phyloP scores from a whole-genome alignment of 106 monocot species.

The Agapanthus africanus region DNA sequence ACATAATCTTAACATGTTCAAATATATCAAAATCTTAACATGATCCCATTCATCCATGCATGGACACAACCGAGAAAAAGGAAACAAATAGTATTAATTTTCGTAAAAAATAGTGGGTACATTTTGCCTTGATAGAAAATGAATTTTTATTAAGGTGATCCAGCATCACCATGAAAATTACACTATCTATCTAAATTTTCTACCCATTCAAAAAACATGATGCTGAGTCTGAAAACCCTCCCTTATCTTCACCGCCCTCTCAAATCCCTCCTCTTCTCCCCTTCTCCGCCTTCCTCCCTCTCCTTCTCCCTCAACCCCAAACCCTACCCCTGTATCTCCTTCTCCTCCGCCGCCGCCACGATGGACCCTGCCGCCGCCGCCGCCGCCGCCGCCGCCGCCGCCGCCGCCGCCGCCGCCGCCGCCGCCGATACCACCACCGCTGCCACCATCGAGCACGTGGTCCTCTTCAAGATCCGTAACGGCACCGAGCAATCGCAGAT shows the following conservation, averaged over 20 bases:
- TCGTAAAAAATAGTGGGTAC: too few species aligned
- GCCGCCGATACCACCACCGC: constrained; percentile 11
- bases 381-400: constrained; percentile 36
- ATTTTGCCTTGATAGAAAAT: too few species aligned
- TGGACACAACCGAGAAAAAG: too few species aligned
- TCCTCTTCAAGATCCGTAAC: constrained; percentile 73
- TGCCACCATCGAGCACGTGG: constrained; percentile 70
- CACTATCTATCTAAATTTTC: too few species aligned
- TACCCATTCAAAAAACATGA: constrained; percentile 8
- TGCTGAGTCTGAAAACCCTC: constrained; percentile 38
- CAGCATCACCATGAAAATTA: too few species aligned
- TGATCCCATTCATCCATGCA: too few species aligned
- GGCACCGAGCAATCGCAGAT: constrained; percentile 32
- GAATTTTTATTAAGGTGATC: too few species aligned
- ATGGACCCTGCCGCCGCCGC: constrained; percentile 1
- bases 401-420: constrained; percentile 10
- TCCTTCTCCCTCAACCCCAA: constrained; percentile 18
- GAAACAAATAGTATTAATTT: too few species aligned
- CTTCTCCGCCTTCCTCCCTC: neutral
- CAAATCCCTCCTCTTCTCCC: constrained; percentile 5
- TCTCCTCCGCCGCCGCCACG: constrained; percentile 12
- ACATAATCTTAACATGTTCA: too few species aligned
- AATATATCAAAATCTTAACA: too few species aligned
- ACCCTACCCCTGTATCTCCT: neutral
- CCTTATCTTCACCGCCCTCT: constrained; percentile 14